These are phyloP conservation scores for Lentinus polychrous DNA, from an alignment of 1,284 basidiomycete genomes.

Conservation along the genomic window DNA sequence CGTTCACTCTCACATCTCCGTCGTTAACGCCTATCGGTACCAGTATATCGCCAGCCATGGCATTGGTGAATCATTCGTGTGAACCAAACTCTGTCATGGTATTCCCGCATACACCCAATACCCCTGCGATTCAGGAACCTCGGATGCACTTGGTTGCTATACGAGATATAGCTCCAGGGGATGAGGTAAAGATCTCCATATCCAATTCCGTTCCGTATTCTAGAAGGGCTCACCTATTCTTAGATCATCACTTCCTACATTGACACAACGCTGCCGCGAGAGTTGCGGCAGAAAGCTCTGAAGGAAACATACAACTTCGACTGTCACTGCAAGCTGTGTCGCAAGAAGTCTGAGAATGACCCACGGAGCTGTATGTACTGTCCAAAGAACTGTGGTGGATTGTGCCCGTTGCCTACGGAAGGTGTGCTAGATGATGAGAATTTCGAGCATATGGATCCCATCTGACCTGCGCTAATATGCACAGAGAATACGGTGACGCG, in stretches of 20 bases:
- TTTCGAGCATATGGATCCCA: constrained; percentile 1
- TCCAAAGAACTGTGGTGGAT: constrained; percentile 55
- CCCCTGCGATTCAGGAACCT: constrained; percentile 39
- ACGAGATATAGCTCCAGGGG: constrained; percentile 49
- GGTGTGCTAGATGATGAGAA: constrained; percentile 28
- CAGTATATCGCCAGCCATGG: constrained; percentile 70
- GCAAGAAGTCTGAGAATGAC: constrained; percentile 36
- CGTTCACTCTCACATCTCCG: constrained; percentile 78
- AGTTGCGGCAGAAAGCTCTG: constrained; percentile 52
- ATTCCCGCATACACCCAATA: constrained; percentile 55
- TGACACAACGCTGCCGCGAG: constrained; percentile 68
- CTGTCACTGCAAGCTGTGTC: constrained; percentile 68
- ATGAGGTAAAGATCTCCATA: constrained; percentile 51
- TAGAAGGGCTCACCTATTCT: neutral
- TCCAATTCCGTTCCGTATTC: constrained; percentile 2
- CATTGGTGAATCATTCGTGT: constrained; percentile 89
- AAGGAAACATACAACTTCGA: constrained; percentile 74
- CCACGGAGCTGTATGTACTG: constrained; percentile 67
- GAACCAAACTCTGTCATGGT: constrained; percentile 86
- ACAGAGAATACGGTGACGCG: constrained; percentile 38
- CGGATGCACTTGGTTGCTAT: constrained; percentile 70
- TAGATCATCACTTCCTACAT: constrained; percentile 76
- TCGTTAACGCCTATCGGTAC: constrained; percentile 76
- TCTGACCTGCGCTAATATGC: constrained; percentile 4
- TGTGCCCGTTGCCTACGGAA: constrained; percentile 49